Conservation (phyloP, 192 early-diverging fungal species). For the Podila verticillata region DNA sequence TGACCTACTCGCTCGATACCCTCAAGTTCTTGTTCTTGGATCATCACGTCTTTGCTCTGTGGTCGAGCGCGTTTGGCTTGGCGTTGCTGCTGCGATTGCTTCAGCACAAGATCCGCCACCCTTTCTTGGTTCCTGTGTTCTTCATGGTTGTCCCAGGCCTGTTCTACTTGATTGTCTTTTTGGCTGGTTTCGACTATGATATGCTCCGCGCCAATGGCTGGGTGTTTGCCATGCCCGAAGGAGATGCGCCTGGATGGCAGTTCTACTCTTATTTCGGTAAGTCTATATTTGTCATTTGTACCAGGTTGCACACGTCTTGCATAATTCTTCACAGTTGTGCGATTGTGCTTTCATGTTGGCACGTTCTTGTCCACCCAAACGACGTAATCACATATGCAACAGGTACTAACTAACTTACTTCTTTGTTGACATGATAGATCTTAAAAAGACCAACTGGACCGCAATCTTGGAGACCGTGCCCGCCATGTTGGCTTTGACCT, state of each 20-base stretch:
- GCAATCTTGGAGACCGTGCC: constrained; percentile 77
- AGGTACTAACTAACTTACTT: not conserved
- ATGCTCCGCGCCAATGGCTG: constrained; percentile 79
- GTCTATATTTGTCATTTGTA: not conserved
- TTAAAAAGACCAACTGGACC: constrained; percentile 71
- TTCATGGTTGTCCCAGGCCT: constrained; percentile 83
- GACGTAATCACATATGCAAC: not conserved
- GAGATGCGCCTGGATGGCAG: constrained; percentile 83
- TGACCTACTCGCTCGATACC: constrained; percentile 64
- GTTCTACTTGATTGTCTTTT: constrained; percentile 77
- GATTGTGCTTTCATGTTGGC: not conserved
- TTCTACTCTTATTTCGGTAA: constrained; percentile 85
- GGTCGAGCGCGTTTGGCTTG: constrained; percentile 76
- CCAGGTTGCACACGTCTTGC: too few species aligned
- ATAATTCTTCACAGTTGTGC: not conserved
- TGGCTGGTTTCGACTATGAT: constrained; percentile 69
- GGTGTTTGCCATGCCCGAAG: constrained; percentile 84
- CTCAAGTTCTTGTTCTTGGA: constrained; percentile 72
- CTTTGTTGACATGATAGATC: constrained; percentile 55
- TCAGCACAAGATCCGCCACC: constrained; percentile 72
- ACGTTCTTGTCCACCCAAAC: too few species aligned
- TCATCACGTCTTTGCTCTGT: constrained; percentile 75
- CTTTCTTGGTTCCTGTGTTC: constrained; percentile 90
- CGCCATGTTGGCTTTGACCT: constrained; percentile 93
- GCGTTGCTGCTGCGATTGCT: constrained; percentile 79